Evolutionary conservation across 2,329 filamentous ascomycete genomes (phyloP).

Genomic region (Alternaria tenuissima): DNA sequence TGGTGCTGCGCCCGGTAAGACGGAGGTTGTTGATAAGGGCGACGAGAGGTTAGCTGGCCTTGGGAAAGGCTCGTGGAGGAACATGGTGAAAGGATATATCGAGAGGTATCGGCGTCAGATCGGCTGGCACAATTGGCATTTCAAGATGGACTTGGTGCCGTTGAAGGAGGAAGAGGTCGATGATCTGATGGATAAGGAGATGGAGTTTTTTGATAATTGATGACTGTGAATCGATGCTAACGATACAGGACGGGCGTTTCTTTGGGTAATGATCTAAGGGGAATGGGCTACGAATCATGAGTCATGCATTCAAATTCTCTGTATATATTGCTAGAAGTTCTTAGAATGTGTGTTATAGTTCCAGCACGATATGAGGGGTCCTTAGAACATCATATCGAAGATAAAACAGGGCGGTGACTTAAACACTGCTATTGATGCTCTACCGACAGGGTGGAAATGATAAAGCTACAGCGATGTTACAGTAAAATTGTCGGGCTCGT

Average conservation of each 20-base stretch:
- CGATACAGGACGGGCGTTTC: background rate
- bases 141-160: constrained; percentile 15
- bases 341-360: background rate
- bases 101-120: constrained; percentile 15
- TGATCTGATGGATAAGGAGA: constrained; percentile 21
- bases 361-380: background rate
- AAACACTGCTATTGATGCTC: too few relatives aligned
- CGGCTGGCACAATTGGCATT: constrained; percentile 21
- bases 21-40: background rate
- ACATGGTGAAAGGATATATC: constrained; percentile 25
- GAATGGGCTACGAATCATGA: background rate
- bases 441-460: too few relatives aligned
- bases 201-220: constrained; percentile 25
- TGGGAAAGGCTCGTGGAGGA: constrained; percentile 24
- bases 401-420: too few relatives aligned
- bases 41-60: constrained; percentile 13
- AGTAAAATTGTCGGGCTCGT: too few relatives aligned
- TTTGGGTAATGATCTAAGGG: background rate
- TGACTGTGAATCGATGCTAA: background rate
- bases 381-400: too few relatives aligned
- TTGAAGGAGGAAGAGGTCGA: constrained; percentile 20
- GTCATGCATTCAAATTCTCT: background rate
- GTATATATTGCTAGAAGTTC: background rate
- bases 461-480: too few relatives aligned
- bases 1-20: constrained; percentile 3